Base-by-base conservation (phyloP, 208 protist genomes). In the Acanthamoeba healyi region DNA sequence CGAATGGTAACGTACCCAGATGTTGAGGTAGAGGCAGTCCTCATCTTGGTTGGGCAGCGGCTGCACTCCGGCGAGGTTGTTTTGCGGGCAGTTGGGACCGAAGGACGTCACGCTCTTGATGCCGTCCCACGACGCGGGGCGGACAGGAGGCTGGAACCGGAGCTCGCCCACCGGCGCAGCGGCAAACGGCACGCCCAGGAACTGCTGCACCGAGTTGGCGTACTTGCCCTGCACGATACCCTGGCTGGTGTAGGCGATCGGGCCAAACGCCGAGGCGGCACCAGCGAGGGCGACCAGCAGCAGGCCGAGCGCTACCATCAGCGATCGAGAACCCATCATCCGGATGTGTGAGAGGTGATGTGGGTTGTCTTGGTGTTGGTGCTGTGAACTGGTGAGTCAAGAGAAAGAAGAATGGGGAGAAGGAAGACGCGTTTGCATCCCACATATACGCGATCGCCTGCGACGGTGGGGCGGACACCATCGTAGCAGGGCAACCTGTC, bases 21-120 rank as follows among this genome's bases (percentile, higher is more conserved):
- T 70, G 65, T 93, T 93, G 38, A 93, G 36, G 65, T 46, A 81
- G 19, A 94, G 87, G 32, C 87, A 93, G 87, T 93, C 87, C 51
- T 93, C 87, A 17, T 24, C 22, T 40, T 44, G 72, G 40, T 44
- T 54, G 2, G 72, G 72, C 22, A 44, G 72, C 14, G 42, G 72
- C 1, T 4, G 22, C 24, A 54, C 72, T 4, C 40, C 72, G 38
- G 42, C 72, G 24, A 56, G 72, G 72, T 82, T 54, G 72, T 82
- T 82, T 29, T 82, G 72, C 26, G 42, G 42, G 40, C 72, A 82
- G 72, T 82, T 54, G 72, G 9, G 36, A 2, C 40, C 40, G 26
- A 65, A 65, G 49, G 3, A 9, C 7, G 44, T 88, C 1, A 49
- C 79, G 5, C 4, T 14, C 17, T 29, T 6, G 7, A 51, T n/a